phyloP scores from a whole-genome alignment of 257 asterid species.

The Plectranthus barbatus region DNA sequence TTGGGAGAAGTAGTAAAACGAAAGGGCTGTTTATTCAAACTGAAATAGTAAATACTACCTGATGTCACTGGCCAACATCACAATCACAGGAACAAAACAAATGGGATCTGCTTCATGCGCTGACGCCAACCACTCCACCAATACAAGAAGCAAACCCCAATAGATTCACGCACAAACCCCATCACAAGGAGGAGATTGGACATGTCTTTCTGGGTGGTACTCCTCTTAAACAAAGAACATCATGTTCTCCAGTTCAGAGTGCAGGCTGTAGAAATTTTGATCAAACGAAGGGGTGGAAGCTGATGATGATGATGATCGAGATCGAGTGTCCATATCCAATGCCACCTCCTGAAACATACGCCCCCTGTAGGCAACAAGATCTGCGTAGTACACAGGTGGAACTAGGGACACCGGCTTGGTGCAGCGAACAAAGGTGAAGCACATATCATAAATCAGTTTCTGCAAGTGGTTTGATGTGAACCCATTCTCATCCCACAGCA shows the following conservation, averaged over 20 bases:
- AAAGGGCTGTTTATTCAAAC: too few species aligned
- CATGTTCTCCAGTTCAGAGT: constrained; percentile 31
- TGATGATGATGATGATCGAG: neutral
- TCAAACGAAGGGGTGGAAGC: constrained; percentile 26
- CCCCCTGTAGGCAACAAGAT: constrained; percentile 71
- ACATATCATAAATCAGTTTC: constrained; percentile 52
- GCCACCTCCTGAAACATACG: constrained; percentile 52
- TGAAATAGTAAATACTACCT: too few species aligned
- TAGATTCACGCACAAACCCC: constrained; percentile 81
- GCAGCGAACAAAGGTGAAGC: constrained; percentile 67
- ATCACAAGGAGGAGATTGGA: constrained; percentile 29
- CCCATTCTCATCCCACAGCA: constrained; percentile 45
- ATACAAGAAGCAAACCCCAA: constrained; percentile 19
- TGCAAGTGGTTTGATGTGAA: constrained; percentile 50
- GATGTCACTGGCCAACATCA: too few species aligned
- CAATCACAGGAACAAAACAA: neutral
- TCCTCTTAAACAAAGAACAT: constrained; percentile 48
- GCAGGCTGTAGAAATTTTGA: constrained; percentile 29
- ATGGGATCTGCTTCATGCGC: neutral
- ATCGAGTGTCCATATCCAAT: constrained; percentile 13
- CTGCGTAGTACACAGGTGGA: constrained; percentile 75
- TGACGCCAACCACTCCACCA: neutral
- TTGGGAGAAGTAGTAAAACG: too few species aligned
- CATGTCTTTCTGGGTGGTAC: constrained; percentile 15
- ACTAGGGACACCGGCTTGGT: constrained; percentile 72